Percentiles rank a stretch among this genome's conserved stretches.
These are phyloP conservation scores for Sarocladium brachiariae DNA, from an alignment of 2,329 filamentous ascomycete species.

Conservation along the genomic window DNA sequence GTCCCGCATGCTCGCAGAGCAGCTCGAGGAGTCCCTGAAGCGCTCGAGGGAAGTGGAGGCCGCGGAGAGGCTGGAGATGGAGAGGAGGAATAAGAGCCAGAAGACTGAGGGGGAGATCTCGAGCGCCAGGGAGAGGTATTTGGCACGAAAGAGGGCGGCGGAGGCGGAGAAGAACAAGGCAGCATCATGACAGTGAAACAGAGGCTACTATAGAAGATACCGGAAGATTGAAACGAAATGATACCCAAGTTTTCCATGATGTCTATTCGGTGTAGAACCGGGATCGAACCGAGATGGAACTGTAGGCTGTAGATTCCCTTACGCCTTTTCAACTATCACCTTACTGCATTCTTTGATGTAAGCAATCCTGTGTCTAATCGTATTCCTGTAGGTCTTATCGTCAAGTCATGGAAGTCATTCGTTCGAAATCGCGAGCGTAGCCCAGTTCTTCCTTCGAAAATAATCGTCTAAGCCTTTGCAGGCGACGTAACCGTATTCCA, in stretches of 20 bases:
- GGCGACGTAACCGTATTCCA: slow-evolving; percentile 38
- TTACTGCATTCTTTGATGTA: too few relatives aligned
- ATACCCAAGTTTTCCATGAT: too few relatives aligned
- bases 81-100: slow-evolving; percentile 63
- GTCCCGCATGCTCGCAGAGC: slow-evolving; percentile 70
- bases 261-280: too few relatives aligned
- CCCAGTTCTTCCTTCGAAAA: too few relatives aligned
- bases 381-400: too few relatives aligned
- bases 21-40: slow-evolving; percentile 68
- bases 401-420: too few relatives aligned
- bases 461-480: slow-evolving; percentile 16
- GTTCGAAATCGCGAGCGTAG: too few relatives aligned
- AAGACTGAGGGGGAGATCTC: slow-evolving; percentile 73
- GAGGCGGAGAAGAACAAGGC: slow-evolving; percentile 56
- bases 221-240: neutral
- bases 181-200: neutral
- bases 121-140: slow-evolving; percentile 71
- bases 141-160: slow-evolving; percentile 68
- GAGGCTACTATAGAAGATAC: too few relatives aligned
- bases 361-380: too few relatives aligned
- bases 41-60: slow-evolving; percentile 62
- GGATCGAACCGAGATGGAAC: too few relatives aligned
- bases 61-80: slow-evolving; percentile 54
- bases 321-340: too few relatives aligned
- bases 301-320: too few relatives aligned